Evolutionary conservation across 306 rosid genomes (phyloP), one percentile per base, ranked within the genome.

Genomic region (Dicorynia guianensis): DNA sequence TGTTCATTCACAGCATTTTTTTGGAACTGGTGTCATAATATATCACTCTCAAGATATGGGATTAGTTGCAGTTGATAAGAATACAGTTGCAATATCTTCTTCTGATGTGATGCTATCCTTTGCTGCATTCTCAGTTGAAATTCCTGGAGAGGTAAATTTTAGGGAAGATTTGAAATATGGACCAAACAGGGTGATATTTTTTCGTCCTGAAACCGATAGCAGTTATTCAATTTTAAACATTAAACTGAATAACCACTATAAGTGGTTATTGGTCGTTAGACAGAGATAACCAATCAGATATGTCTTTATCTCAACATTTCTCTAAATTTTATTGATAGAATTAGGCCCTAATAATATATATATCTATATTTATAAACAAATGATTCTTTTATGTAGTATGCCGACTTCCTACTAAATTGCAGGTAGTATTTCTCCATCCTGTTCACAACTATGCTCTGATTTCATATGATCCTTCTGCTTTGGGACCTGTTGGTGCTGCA

Each of bases 381-480:
- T 3, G 7, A 58, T 13, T 15, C 71, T 40, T 59, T 40, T 60
- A 39, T 72, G 30, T 52, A 34, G 35, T 55, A 68, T 81, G 72
- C 49, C 36, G 52, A 43, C 67, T 75, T 67, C 40, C 35, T 14
- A 36, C 58, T 48, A 74, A 25, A 66, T 67, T 87, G 82, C 71
- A 94, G 98, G 98, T 94, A 55, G 96, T 92, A 20, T 94, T 95
- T 79, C 96, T 95, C 59, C 98, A 95, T 78, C 98, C 98, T 67
- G 95, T 90, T 83, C 96, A 95, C 75, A 95, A 95, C 83, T 95
- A 85, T 84, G 96, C 97, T 66, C 90, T 95, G 63, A 80, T 95
- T 81, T 87, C 98, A 34, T 95, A 95, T 83, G 95, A 95, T 67
- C 98, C 98, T 34, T 86, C 93, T 87, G 91, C 96, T 73, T 83